Percentiles rank a stretch among this genome's conserved stretches.
Evolutionary conservation across 106 monocot genomes (phyloP).

Genomic region (Acorus gramineus): DNA sequence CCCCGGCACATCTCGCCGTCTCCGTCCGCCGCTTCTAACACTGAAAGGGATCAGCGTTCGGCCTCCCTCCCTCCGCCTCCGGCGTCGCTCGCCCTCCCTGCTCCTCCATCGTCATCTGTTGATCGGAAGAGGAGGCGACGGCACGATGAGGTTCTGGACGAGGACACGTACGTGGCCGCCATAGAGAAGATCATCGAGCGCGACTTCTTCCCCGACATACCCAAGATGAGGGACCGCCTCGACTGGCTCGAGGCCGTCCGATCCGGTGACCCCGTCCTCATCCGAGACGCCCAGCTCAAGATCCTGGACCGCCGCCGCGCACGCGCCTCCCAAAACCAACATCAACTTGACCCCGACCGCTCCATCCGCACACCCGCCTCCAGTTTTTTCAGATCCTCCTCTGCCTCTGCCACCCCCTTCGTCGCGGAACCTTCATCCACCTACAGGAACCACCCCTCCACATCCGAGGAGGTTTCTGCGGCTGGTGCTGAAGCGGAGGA

Average conservation of each 20-base stretch:
- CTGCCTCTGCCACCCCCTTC: constrained; percentile 46
- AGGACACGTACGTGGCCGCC: constrained; percentile 61
- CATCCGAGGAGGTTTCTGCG: too few relatives aligned
- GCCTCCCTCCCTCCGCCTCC: constrained; percentile 11
- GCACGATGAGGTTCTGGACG: constrained; percentile 38
- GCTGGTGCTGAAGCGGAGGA: not conserved
- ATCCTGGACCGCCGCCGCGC: constrained; percentile 75
- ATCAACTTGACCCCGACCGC: constrained; percentile 1
- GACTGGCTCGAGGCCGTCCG: constrained; percentile 88
- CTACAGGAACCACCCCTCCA: too few relatives aligned
- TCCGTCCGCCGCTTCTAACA: too few relatives aligned
- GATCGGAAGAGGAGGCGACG: constrained; percentile 25
- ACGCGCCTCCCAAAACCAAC: constrained; percentile 4
- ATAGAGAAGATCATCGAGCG: constrained; percentile 91
- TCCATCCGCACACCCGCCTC: constrained; percentile 17
- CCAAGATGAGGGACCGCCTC: constrained; percentile 69
- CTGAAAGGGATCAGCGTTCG: too few relatives aligned
- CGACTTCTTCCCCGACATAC: constrained; percentile 85
- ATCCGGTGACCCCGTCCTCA: constrained; percentile 62
- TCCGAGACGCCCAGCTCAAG: constrained; percentile 93
- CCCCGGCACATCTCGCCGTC: constrained; percentile 29
- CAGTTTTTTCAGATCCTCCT: constrained; percentile 14
- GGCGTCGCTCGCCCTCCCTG: constrained; percentile 7
- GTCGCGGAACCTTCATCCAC: constrained; percentile 25
- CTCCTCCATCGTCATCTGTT: not conserved